phyloP scores from a whole-genome alignment of 352 stramenopile genomes.

The Stephanocyclus meneghinianus region DNA sequence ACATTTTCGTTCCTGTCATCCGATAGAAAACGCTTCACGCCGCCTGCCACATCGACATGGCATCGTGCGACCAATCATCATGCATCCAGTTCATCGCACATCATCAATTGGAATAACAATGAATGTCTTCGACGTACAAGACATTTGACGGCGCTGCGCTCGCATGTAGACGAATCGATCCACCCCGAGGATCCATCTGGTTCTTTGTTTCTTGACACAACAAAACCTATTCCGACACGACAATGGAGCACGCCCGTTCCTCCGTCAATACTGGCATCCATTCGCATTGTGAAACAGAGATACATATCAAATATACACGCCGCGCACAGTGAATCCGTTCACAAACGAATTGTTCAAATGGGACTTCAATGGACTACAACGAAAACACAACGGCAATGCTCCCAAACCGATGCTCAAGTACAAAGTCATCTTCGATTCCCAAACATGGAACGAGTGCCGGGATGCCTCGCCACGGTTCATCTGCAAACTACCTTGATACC shows the following conservation, averaged over 20 bases:
- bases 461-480: conserved; percentile 72
- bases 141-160: background rate
- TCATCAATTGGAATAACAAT: background rate
- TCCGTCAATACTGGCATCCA: conserved; percentile 26
- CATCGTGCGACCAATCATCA: no score
- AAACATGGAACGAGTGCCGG: conserved; percentile 58
- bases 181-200: background rate
- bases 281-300: conserved; percentile 26
- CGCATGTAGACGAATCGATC: background rate
- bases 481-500: conserved; percentile 49
- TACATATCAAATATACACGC: conserved; percentile 6
- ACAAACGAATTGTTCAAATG: conserved; percentile 35
- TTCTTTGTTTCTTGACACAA: background rate
- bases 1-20: no score
- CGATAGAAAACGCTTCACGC: no score
- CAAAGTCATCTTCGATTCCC: background rate
- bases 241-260: background rate
- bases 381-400: background rate
- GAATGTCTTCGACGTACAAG: background rate
- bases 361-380: conserved; percentile 17
- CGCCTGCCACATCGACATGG: no score
- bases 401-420: background rate
- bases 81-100: no score
- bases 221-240: background rate
- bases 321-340: conserved; percentile 16